Conservation (phyloP, 2,329 filamentous ascomycete genomes). For the Epichloe gansuensis region DNA sequence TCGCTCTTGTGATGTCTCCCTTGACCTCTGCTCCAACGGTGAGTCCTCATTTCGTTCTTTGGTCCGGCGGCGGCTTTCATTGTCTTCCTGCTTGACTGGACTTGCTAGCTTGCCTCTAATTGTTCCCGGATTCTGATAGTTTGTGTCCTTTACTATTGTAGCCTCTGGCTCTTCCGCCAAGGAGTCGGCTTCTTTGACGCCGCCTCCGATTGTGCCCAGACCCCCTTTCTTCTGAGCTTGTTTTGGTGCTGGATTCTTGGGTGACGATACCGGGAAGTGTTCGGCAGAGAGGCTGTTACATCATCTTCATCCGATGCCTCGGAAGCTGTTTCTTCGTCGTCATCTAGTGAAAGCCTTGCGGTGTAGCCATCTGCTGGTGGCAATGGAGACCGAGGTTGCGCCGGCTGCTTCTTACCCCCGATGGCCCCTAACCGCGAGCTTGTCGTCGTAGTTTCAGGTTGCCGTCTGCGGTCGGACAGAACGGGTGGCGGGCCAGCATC, state of each 20-base stretch:
- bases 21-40: conserved; percentile 19
- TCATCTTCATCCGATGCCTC: conserved; percentile 25
- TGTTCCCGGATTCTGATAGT: conserved; percentile 19
- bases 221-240: conserved; percentile 16
- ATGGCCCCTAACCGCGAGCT: conserved; percentile 23
- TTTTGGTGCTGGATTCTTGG: conserved; percentile 9
- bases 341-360: conserved; percentile 5
- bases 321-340: conserved; percentile 32
- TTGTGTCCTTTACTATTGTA: neutral
- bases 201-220: conserved; percentile 31
- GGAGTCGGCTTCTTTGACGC: conserved; percentile 11
- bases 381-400: conserved; percentile 12
- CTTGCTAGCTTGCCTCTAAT: conserved; percentile 17
- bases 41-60: conserved; percentile 10
- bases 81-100: conserved; percentile 12
- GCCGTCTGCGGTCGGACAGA: conserved; percentile 9
- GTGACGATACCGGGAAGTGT: conserved; percentile 12
- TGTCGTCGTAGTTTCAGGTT: conserved; percentile 9
- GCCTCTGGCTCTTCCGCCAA: neutral
- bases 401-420: conserved; percentile 20
- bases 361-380: conserved; percentile 4
- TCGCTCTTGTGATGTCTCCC: conserved; percentile 32
- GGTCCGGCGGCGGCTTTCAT: conserved; percentile 12
- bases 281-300: conserved; percentile 13
- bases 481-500: conserved; percentile 10